A percentile compares a stretch with the other conserved stretches of the same genome.
Conservation (phyloP, 2,329 filamentous ascomycete species). For the Phaeosphaeria sp. region DNA sequence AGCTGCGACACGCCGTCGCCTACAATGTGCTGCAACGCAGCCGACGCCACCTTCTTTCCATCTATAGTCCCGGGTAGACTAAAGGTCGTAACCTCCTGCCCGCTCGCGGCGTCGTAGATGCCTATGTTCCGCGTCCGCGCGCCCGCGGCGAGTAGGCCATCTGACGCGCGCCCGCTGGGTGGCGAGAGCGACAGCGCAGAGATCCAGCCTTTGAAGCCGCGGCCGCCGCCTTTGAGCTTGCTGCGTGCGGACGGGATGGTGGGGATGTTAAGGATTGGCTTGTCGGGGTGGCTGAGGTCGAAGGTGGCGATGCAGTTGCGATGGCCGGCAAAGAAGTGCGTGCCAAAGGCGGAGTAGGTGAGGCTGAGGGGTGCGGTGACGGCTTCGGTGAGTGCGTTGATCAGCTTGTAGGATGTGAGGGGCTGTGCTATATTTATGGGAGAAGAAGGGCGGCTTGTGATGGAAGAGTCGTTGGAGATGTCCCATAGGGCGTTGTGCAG, state of each 20-base stretch:
- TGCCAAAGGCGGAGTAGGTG: constrained; percentile 57
- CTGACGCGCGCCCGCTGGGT: constrained; percentile 35
- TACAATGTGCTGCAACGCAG: constrained; percentile 6
- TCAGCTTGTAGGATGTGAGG: constrained; percentile 61
- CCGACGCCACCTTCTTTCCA: constrained; percentile 10
- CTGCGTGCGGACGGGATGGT: constrained; percentile 58
- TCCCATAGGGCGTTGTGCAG: constrained; percentile 62
- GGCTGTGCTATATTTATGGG: constrained; percentile 32
- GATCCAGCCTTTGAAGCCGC: constrained; percentile 63
- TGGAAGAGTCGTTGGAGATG: constrained; percentile 4
- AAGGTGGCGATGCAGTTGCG: constrained; percentile 62
- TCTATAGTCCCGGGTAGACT: constrained; percentile 42
- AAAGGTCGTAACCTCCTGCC: constrained; percentile 60
- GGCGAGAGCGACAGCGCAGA: constrained; percentile 56
- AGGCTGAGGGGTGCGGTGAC: constrained; percentile 63
- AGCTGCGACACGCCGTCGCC: constrained; percentile 64
- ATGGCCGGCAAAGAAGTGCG: constrained; percentile 64
- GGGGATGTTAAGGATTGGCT: constrained; percentile 49
- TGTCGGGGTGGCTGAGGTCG: constrained; percentile 57
- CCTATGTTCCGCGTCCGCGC: constrained; percentile 63
- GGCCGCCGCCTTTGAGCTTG: constrained; percentile 50
- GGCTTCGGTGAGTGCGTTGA: constrained; percentile 62
- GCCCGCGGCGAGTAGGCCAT: constrained; percentile 62
- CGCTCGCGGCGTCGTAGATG: constrained; percentile 60
- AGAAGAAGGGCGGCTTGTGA: neutral